Conservation (phyloP, 75 land plant genomes). For the Cryptomeria japonica region DNA sequence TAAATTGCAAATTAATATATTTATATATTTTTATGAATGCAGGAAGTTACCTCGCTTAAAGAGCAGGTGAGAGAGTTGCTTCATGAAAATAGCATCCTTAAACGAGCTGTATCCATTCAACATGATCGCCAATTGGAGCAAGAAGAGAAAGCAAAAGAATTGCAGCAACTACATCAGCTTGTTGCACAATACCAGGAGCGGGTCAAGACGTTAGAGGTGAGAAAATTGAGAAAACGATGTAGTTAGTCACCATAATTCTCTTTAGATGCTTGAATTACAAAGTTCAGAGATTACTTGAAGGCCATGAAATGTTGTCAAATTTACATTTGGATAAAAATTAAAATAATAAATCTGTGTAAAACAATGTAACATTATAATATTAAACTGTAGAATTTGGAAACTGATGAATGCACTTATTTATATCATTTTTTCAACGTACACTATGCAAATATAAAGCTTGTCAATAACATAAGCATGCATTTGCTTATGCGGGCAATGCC, state of each 20-base stretch:
- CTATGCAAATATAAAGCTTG: background rate
- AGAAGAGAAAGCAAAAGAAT: conserved; percentile 67
- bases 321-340: background rate
- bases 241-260: background rate
- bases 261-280: background rate
- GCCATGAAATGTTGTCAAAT: background rate
- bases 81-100: conserved; percentile 77
- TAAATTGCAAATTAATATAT: background rate
- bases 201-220: conserved; percentile 78
- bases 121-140: conserved; percentile 87
- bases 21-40: background rate
- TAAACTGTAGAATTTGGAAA: background rate
- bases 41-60: conserved; percentile 77
- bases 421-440: background rate
- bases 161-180: conserved; percentile 81
- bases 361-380: background rate
- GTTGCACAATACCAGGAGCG: conserved; percentile 88
- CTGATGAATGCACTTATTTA: background rate
- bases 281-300: no score
- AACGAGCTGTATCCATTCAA: conserved; percentile 93
- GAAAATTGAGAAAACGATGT: background rate
- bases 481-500: background rate
- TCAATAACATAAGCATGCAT: background rate
- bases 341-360: background rate
- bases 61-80: conserved; percentile 72